Evolutionary conservation across 2,329 filamentous ascomycete species (phyloP), one percentile per base, ranked within the genome.

Genomic region (Pyrenochaeta sp.): DNA sequence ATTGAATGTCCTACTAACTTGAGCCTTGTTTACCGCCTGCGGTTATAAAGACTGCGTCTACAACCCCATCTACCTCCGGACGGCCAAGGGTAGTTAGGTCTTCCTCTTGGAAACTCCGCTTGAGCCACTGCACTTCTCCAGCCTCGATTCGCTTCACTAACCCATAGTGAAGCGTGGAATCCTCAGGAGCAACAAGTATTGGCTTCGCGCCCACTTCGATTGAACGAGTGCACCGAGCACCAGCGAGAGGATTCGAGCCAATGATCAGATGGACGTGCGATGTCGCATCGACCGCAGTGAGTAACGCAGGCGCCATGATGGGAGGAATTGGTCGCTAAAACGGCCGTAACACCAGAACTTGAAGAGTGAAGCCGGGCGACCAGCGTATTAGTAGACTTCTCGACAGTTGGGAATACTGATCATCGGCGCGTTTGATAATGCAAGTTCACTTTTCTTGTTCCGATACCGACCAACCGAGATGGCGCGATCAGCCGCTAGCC

Each of bases 21-120:
- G 76, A 66, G 60, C 55, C 74, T 68, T 78, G 72, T 49, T 73
- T 78, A 24, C 74, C 74, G 26, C 77, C 78, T 17, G 77, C 63
- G 1, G 91, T 96, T 24, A 97, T 85, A 71, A 97, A 97, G 26
- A 99, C 94, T 41, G 89, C 88, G 70, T 99, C 94, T 11, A 96
- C 93, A 4, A 95, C 83, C 40, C 75, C 66, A 51, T 83, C 85
- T 7, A 96, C 86, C 44, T 95, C 90, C 27, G 84, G 80, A 37
- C 94, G 81, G n/a, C 94, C 94, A 2, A 96, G 75, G 1, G 78
- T 84, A 27, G 84, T 85, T 39, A 96, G 71, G 66, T 96, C 88
- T 0, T 75, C 73, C 24, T 93, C 86, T 36, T 82, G 69, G 58
- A 96, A 96, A 0, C 75, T 66, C 45, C 83, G 81, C 56, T 80